Evolutionary conservation across 805 yeast genomes (phyloP), one percentile per base, ranked within the genome.

Genomic region (Candida argentea): DNA sequence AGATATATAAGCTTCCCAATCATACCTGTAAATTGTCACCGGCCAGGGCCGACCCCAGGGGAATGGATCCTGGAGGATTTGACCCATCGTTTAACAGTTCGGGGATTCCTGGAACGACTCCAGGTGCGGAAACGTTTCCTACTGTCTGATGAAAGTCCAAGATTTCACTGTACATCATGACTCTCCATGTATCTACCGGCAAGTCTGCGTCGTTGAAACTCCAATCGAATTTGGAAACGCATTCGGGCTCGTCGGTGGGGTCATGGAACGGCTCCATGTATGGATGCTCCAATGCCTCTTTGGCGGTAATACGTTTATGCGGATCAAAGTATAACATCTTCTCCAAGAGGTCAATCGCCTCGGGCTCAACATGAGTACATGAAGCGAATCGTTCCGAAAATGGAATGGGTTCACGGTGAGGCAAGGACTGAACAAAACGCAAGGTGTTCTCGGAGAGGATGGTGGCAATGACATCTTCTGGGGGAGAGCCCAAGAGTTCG

Each of bases 161-260:
- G 37, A 89, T 91, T 58, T 89, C 98, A 29, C 94, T 80, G 59
- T 91, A 91, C 95, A 91, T 89, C 97, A 91, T 89, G 12, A 86
- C 94, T 61, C 94, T 76, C 98, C 98, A 89, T 9, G 95, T 85
- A 48, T 91, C 97, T 11, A 91, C 91, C 3, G 97, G 96, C 44
- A 89, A 67, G 55, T 89, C 98, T 0, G 95, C 97, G 43, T 93
- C 97, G 53, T 91, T 89, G 56, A 89, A 89, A 46, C 91, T 78
- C 99, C 99, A 91, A 57, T 91, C 98, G 46, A 91, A 91, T 51
- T 80, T 81, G 40, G 80, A 83, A 27, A 76, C 84, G 17, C 97
- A 95, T 4, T 73, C 80, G 2, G 99, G 98, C 58, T 91, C 99
- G 57, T 91, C 99, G 4, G 86, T 72, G 18, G 97, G 95, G 48